These are phyloP conservation scores for Rhodotorula diobovata DNA, from an alignment of 768 basidiomycete species.

Conservation along the genomic window DNA sequence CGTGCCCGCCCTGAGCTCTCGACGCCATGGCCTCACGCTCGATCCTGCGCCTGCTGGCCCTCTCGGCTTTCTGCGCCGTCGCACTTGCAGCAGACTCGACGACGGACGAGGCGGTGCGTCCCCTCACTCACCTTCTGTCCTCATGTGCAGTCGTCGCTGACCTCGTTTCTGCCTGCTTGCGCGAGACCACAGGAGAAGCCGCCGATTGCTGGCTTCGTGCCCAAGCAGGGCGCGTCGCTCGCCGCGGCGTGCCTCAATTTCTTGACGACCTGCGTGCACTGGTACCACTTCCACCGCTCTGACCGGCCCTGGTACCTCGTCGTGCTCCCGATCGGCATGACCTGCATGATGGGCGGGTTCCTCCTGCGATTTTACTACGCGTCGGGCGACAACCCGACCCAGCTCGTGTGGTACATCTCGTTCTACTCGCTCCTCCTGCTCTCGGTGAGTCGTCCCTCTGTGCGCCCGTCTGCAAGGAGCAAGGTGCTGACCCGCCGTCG, in stretches of 20 bases:
- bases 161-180: no score
- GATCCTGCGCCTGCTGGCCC: no score
- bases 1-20: no score
- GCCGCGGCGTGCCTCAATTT: background rate
- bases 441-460: background rate
- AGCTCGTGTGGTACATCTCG: background rate
- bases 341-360: background rate
- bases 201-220: background rate
- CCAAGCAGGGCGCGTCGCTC: background rate
- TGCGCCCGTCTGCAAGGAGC: no score
- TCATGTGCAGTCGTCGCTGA: background rate
- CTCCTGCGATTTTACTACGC: background rate
- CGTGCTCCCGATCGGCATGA: constrained; percentile 3
- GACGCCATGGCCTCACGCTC: no score
- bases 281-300: background rate
- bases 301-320: background rate
- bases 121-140: no score
- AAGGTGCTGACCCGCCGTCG: no score
- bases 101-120: no score
- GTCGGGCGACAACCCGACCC: background rate
- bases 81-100: no score
- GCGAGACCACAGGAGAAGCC: no score
- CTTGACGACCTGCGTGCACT: background rate
- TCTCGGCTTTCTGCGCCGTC: no score
- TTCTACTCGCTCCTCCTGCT: constrained; percentile 17